These are phyloP conservation scores for Golubevia pallescens DNA, from an alignment of 1,284 basidiomycete species.

Conservation along the genomic window DNA sequence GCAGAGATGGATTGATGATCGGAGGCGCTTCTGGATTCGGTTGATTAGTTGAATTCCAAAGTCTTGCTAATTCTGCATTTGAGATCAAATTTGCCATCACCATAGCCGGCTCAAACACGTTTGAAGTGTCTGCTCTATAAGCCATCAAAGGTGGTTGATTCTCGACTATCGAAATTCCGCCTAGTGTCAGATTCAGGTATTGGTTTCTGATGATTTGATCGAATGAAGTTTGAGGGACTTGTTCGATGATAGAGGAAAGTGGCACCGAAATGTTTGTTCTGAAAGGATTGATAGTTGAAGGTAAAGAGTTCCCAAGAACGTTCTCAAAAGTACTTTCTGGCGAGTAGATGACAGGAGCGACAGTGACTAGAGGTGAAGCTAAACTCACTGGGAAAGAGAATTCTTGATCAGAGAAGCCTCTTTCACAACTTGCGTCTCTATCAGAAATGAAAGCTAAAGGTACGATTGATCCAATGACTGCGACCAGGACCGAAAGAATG, in stretches of 20 bases:
- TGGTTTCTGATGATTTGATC: no score
- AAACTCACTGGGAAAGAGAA: conserved; percentile 69
- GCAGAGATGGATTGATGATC: conserved; percentile 17
- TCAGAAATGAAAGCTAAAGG: conserved; percentile 73
- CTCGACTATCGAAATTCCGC: not conserved
- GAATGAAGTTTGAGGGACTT: no score
- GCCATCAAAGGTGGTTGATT: no score
- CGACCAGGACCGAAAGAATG: conserved; percentile 71
- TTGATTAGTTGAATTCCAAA: conserved; percentile 3
- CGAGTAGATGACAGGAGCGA: conserved; percentile 67
- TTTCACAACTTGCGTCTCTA: conserved; percentile 68
- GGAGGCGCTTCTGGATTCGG: conserved; percentile 8
- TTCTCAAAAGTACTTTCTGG: not conserved
- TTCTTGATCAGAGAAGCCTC: conserved; percentile 47
- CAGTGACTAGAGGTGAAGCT: conserved; percentile 66
- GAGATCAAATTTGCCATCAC: conserved; percentile 21
- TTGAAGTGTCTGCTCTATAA: not conserved
- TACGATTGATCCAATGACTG: conserved; percentile 72
- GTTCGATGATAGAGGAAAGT: no score
- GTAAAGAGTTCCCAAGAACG: not conserved
- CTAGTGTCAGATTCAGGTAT: not conserved
- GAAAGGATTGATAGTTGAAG: no score
- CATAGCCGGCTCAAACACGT: conserved; percentile 8
- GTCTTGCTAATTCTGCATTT: conserved; percentile 19
- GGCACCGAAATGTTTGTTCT: no score